phyloP scores from a whole-genome alignment of 306 rosid species.

The Lotus japonicus region DNA sequence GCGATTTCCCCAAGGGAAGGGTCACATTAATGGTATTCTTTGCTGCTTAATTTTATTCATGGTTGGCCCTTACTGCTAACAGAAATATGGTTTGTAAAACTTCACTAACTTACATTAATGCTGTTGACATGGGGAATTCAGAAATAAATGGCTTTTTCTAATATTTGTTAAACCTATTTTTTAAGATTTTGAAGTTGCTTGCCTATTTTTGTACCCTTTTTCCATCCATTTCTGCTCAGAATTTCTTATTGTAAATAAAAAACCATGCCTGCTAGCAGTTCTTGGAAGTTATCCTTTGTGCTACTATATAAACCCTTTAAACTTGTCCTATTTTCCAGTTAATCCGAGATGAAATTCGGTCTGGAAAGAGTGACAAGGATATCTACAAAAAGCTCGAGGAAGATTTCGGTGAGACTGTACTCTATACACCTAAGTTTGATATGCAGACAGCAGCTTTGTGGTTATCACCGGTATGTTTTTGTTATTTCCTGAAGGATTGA shows the following conservation, averaged over 20 bases:
- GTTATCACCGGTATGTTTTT: constrained; percentile 65
- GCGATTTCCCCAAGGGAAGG: not conserved
- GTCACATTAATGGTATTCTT: not conserved
- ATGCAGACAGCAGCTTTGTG: constrained; percentile 90
- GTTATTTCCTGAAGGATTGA: not conserved
- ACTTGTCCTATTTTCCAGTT: constrained; percentile 43
- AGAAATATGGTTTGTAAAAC: not conserved
- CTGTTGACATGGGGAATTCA: not conserved
- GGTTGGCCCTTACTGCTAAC: not conserved
- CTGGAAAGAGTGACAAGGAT: constrained; percentile 76
- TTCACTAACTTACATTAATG: not conserved
- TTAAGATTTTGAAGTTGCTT: not conserved
- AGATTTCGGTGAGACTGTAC: constrained; percentile 76
- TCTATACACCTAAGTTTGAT: constrained; percentile 85
- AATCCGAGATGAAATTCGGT: constrained; percentile 79
- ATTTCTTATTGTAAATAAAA: not conserved
- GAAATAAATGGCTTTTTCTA: too few species aligned
- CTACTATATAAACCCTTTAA: not conserved
- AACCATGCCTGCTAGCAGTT: not conserved
- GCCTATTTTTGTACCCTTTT: not conserved
- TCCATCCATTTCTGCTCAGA: not conserved
- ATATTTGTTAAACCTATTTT: not conserved
- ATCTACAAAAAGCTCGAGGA: constrained; percentile 77
- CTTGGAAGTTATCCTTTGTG: not conserved
- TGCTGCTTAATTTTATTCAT: not conserved